Conservation (phyloP, 148 eudicot species). For the Cornus florida region DNA sequence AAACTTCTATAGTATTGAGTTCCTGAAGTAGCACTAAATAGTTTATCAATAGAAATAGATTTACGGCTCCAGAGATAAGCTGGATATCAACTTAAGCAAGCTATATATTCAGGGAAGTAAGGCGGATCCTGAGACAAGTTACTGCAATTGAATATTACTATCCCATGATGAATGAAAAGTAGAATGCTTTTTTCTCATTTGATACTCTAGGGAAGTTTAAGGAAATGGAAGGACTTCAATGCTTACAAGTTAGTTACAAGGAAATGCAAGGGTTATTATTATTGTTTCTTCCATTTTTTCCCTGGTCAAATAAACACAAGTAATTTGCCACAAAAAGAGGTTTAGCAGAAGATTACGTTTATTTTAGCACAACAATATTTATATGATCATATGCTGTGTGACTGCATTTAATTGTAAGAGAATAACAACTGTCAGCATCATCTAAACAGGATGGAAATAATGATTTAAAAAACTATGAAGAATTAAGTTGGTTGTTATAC, state of each 20-base stretch:
- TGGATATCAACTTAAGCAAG: neutral
- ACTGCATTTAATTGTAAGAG: neutral
- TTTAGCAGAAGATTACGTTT: neutral
- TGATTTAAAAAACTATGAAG: constrained; percentile 1
- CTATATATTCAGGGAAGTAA: neutral
- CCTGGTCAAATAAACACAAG: neutral
- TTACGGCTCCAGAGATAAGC: neutral
- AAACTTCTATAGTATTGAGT: neutral
- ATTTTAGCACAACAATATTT: neutral
- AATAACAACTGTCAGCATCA: neutral
- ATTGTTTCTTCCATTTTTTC: neutral
- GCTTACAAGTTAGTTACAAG: neutral
- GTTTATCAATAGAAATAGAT: neutral
- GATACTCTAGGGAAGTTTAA: neutral
- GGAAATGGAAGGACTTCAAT: neutral
- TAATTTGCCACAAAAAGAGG: neutral
- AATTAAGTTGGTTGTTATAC: constrained; percentile 42
- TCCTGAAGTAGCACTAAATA: neutral
- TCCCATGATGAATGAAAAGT: neutral
- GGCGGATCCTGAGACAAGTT: neutral
- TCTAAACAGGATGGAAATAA: neutral
- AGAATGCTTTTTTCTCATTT: neutral
- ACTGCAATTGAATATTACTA: neutral
- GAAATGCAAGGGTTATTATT: neutral
- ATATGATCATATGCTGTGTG: neutral